phyloP scores from a whole-genome alignment of 2,329 filamentous ascomycete species.

The Myriosclerotinia scirpicola region DNA sequence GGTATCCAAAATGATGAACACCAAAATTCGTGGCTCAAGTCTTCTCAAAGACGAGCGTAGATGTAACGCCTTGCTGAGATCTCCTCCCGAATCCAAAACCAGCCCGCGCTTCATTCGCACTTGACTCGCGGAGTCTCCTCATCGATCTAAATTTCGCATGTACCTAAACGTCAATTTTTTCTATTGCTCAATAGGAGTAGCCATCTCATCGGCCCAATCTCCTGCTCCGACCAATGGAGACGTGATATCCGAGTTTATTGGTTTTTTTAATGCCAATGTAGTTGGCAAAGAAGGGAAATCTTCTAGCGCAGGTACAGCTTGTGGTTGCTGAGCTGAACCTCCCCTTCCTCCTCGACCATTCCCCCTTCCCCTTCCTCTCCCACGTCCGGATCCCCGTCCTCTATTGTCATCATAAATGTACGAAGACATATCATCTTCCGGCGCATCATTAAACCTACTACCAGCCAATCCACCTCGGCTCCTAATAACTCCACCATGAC shows the following conservation, averaged over 20 bases:
- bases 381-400: constrained; percentile 29
- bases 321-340: constrained; percentile 21
- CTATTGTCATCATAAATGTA: constrained; percentile 26
- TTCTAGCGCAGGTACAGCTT: constrained; percentile 29
- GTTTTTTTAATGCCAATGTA: constrained; percentile 8
- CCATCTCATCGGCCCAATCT: constrained; percentile 40
- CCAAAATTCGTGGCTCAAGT: constrained; percentile 8
- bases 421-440: constrained; percentile 20
- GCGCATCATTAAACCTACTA: constrained; percentile 26
- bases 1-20: neutral
- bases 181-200: constrained; percentile 35
- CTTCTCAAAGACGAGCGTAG: constrained; percentile 3
- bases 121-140: neutral
- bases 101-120: neutral
- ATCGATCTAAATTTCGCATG: neutral
- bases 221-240: constrained; percentile 25
- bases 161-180: constrained; percentile 20
- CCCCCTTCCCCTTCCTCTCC: constrained; percentile 11
- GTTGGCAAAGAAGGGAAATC: constrained; percentile 36
- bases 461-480: constrained; percentile 26
- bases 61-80: constrained; percentile 7
- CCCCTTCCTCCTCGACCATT: constrained; percentile 30
- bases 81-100: neutral
- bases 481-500: constrained; percentile 33
- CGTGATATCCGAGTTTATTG: constrained; percentile 22